phyloP scores from a whole-genome alignment of 768 basidiomycete genomes.

The Mycena filopes region DNA sequence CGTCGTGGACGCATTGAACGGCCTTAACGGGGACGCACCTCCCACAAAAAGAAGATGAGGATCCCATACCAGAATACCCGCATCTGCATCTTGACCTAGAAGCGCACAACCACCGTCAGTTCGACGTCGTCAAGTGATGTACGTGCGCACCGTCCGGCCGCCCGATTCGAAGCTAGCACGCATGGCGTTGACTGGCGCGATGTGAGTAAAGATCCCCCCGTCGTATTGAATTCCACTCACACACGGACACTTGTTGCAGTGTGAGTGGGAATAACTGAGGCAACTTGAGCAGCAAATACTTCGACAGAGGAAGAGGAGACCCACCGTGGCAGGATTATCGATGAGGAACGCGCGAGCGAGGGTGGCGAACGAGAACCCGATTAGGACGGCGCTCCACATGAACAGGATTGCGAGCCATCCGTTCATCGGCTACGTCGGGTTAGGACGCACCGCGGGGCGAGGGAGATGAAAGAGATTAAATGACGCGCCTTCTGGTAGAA shows the following conservation, averaged over 20 bases:
- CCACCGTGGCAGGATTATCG: slow-evolving; percentile 37
- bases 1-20: background rate
- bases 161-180: slow-evolving; percentile 31
- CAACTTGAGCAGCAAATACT: no score
- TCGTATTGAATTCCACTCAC: background rate
- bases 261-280: slow-evolving; percentile 21
- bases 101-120: background rate
- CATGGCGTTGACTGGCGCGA: slow-evolving; percentile 28
- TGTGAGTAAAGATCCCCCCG: background rate
- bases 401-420: slow-evolving; percentile 41
- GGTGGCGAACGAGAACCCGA: slow-evolving; percentile 37
- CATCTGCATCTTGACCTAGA: slow-evolving; percentile 37
- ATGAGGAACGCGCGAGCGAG: slow-evolving; percentile 36
- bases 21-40: background rate
- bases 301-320: background rate
- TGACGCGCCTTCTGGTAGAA: slow-evolving; percentile 33
- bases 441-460: background rate
- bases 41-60: slow-evolving; percentile 30
- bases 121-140: background rate
- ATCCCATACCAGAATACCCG: slow-evolving; percentile 36
- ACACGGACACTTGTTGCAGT: slow-evolving; percentile 32
- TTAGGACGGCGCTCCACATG: slow-evolving; percentile 38
- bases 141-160: slow-evolving; percentile 23
- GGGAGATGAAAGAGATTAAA: background rate
- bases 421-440: slow-evolving; percentile 34